phyloP scores from a whole-genome alignment of 371 early-diverging fungal genomes.

The Haplosporangium sp. region DNA sequence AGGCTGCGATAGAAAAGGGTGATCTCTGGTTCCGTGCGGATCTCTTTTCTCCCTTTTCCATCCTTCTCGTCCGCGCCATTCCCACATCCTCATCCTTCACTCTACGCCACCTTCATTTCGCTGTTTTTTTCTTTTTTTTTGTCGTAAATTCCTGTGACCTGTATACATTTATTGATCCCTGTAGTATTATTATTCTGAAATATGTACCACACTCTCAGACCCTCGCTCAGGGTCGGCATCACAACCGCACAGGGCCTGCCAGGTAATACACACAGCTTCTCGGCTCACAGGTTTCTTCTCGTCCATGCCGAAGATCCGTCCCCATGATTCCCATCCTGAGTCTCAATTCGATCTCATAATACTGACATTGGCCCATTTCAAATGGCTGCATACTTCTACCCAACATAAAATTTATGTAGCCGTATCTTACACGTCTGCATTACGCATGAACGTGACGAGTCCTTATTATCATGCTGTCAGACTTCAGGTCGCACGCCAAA shows the following conservation, averaged over 20 bases:
- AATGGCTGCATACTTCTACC: background rate
- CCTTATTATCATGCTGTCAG: slow-evolving; percentile 48
- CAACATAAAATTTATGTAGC: background rate
- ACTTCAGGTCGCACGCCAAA: slow-evolving; percentile 25
- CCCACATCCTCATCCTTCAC: background rate
- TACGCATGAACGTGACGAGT: slow-evolving; percentile 34
- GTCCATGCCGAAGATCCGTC: background rate
- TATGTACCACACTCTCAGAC: slow-evolving; percentile 42
- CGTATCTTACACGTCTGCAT: slow-evolving; percentile 23
- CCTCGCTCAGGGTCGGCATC: slow-evolving; percentile 43
- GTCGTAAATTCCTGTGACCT: background rate
- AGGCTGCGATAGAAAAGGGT: no score
- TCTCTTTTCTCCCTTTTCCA: background rate
- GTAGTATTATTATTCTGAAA: no score
- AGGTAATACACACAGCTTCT: slow-evolving; percentile 14
- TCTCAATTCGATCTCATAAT: background rate
- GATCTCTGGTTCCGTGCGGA: no score
- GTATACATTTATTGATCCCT: background rate
- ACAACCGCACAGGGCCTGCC: slow-evolving; percentile 19
- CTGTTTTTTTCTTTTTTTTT: background rate
- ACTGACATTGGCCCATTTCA: background rate
- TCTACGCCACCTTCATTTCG: background rate
- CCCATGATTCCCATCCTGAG: slow-evolving; percentile 5
- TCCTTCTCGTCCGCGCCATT: background rate
- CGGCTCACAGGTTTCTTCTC: background rate